Evolutionary conservation across 805 yeast species (phyloP), one percentile per base, ranked within the genome.

Genomic region (Candida sakaeoensis): DNA sequence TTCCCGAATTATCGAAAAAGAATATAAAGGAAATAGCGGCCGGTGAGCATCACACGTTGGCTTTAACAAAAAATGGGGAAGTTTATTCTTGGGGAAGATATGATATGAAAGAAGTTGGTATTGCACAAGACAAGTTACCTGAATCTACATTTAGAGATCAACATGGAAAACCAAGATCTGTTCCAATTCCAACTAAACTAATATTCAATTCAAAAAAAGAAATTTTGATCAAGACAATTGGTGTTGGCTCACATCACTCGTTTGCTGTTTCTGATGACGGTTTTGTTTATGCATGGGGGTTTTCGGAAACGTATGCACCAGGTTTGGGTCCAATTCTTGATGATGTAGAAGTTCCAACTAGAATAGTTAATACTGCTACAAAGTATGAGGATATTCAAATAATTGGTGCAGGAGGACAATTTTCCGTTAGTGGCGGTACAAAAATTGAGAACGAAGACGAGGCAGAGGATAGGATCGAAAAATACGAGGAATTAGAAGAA

Each of bases 321-420:
- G 99, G 99, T 9, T 80, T 89, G 44, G 99, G 99, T 6, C 90
- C 89, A 14, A 81, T 85, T 26, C 96, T 87, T 34, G 86, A 77
- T 34, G 98, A 93, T 58, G 84, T 88, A 40, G 95, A 80, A 39
- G 68, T 69, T 15, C 99, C 99, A 32, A 85, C 96, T 0, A 77
- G 91, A 60, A 87, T 93, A 52, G 79, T 81, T 50, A 93, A 95
- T 60, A 93, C 98, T 3, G 99, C 99, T 2, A 89, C 97, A 1
- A 84, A 80, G 52, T 77, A 77, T 40, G 82, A 85, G 41, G 77
- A 82, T 47, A 87, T 93, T 50, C 57, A 69, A 32, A 48, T 79
- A 33, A 75, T 85, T 46, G 90, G 95, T n/a, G 93, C 93, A 34
- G 99, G 99, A 45, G 99, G 98, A 16, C 99, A 93, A 65, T 93